These are phyloP conservation scores for Umbellularia californica DNA, from an alignment of 164 flowering plant genomes.

Conservation along the genomic window DNA sequence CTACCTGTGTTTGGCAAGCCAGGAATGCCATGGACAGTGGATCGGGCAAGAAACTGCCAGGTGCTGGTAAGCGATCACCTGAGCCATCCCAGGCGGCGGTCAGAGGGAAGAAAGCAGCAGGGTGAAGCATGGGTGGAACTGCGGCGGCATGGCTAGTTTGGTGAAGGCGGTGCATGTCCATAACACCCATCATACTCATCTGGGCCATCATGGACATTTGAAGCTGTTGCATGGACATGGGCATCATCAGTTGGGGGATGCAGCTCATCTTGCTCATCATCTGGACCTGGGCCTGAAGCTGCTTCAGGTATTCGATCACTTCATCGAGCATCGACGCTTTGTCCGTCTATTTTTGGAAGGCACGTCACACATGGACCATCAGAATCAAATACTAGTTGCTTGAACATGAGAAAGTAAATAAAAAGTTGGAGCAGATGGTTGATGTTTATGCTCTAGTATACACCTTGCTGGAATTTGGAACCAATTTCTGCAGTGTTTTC, in stretches of 20 bases:
- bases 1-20: slow-evolving; percentile 61
- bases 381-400: background rate
- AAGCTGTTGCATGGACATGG: slow-evolving; percentile 65
- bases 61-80: slow-evolving; percentile 20
- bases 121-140: slow-evolving; percentile 42
- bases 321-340: slow-evolving; percentile 92
- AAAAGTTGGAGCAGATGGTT: background rate
- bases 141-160: slow-evolving; percentile 10
- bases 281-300: slow-evolving; percentile 70
- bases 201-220: slow-evolving; percentile 74
- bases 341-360: slow-evolving; percentile 49
- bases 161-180: slow-evolving; percentile 41
- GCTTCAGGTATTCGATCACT: slow-evolving; percentile 83
- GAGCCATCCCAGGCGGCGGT: slow-evolving; percentile 36
- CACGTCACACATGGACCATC: background rate
- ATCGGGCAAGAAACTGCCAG: slow-evolving; percentile 34
- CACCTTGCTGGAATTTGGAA: slow-evolving; percentile 93
- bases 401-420: background rate
- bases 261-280: slow-evolving; percentile 55
- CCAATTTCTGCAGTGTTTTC: slow-evolving; percentile 85
- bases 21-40: slow-evolving; percentile 48
- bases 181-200: slow-evolving; percentile 46
- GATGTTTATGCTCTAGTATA: background rate
- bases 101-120: slow-evolving; percentile 36
- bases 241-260: slow-evolving; percentile 68